phyloP scores from a whole-genome alignment of 768 basidiomycete genomes.

The Melanogaster broomeanus region DNA sequence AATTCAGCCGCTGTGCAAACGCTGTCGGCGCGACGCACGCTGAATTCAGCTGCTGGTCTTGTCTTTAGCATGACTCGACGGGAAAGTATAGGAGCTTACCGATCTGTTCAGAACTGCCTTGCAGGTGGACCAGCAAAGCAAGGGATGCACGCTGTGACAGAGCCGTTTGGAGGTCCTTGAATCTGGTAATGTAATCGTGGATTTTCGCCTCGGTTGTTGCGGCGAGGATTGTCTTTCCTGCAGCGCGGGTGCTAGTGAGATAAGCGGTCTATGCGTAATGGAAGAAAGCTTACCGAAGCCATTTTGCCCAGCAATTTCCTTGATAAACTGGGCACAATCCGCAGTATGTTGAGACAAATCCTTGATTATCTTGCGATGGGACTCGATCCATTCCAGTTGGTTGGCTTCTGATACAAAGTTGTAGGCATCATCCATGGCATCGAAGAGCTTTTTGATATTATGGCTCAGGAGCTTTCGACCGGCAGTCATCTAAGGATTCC shows the following conservation, averaged over 20 bases:
- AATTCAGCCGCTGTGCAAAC: no score
- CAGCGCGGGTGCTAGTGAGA: no score
- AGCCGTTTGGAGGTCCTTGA: background rate
- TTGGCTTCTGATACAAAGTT: background rate
- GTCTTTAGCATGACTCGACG: no score
- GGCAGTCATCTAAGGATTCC: background rate
- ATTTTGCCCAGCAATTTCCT: background rate
- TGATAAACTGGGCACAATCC: slow-evolving; percentile 31
- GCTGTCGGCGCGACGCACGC: no score
- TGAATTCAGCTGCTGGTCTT: no score
- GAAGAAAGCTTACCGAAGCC: no score
- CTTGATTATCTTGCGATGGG: background rate
- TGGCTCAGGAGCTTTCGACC: background rate
- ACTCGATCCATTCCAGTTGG: background rate
- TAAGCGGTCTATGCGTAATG: no score
- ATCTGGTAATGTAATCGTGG: background rate
- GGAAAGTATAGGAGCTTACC: background rate
- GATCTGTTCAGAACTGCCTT: slow-evolving; percentile 1
- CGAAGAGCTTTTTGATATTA: background rate
- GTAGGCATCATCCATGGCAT: background rate
- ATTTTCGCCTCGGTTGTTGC: background rate
- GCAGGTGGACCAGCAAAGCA: no score
- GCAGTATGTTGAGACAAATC: slow-evolving; percentile 20
- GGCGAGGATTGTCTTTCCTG: background rate
- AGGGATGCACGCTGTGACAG: background rate